phyloP scores from a whole-genome alignment of 2,329 filamentous ascomycete genomes.

The Aspergillus intermedius region DNA sequence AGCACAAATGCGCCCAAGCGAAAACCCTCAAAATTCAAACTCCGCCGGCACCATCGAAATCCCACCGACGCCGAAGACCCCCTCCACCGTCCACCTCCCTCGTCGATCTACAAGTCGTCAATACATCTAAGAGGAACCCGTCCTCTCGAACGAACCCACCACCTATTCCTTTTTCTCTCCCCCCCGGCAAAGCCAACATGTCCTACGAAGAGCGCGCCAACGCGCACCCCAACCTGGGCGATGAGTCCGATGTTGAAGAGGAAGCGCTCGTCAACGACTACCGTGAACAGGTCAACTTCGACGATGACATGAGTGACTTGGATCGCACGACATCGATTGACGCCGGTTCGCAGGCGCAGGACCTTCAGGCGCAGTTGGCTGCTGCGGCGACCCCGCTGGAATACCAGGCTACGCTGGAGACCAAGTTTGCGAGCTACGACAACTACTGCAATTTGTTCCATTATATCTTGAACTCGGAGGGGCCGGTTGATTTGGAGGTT shows the following conservation, averaged over 20 bases:
- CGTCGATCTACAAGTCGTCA: constrained; percentile 9
- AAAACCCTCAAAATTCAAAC: constrained; percentile 42
- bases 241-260: constrained; percentile 93
- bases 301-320: constrained; percentile 75
- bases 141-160: constrained; percentile 5
- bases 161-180: constrained; percentile 12
- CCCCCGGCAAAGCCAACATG: constrained; percentile 25
- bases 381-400: constrained; percentile 92
- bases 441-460: constrained; percentile 99
- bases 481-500: constrained; percentile 94
- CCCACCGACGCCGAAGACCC: constrained; percentile 27
- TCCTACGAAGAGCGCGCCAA: constrained; percentile 40
- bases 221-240: constrained; percentile 47
- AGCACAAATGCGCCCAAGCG: constrained; percentile 38
- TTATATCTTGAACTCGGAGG: constrained; percentile 97
- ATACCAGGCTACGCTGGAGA: constrained; percentile 90
- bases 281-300: constrained; percentile 90
- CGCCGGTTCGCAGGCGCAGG: constrained; percentile 70
- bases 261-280: constrained; percentile 94
- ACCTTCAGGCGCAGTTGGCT: constrained; percentile 85
- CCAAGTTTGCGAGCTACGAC: constrained; percentile 98
- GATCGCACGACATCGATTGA: constrained; percentile 66
- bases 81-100: constrained; percentile 12
- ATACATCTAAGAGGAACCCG: not conserved
- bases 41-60: constrained; percentile 27